phyloP scores from a whole-genome alignment of 2,329 filamentous ascomycete species.

The Fusarium pseudonygamai region DNA sequence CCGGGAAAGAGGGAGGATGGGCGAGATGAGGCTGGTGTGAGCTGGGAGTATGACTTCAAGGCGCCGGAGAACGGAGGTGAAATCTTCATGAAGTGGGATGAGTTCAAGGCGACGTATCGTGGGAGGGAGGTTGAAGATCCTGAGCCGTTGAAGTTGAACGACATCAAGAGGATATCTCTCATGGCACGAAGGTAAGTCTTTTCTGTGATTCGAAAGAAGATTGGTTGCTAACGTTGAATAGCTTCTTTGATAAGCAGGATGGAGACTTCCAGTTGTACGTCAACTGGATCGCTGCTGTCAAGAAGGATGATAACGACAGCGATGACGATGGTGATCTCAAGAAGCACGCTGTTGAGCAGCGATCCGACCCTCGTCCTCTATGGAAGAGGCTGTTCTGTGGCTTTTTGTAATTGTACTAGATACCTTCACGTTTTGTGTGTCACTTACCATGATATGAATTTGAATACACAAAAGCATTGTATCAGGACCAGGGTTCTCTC shows the following conservation, averaged over 20 bases:
- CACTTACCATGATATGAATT: not conserved
- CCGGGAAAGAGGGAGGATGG: constrained; percentile 67
- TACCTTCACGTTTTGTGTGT: not conserved
- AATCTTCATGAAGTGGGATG: constrained; percentile 69
- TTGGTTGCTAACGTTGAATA: constrained; percentile 49
- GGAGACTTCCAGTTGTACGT: constrained; percentile 65
- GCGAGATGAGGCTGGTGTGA: constrained; percentile 75
- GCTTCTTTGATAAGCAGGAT: constrained; percentile 79
- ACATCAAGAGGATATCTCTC: constrained; percentile 74
- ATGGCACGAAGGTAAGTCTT: constrained; percentile 80
- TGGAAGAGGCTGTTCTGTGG: constrained; percentile 45
- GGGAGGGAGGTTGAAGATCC: constrained; percentile 72
- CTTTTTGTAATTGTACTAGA: constrained; percentile 24
- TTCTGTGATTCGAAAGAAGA: not conserved
- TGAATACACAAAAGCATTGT: not conserved
- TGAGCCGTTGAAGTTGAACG: constrained; percentile 64
- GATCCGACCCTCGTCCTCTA: constrained; percentile 17
- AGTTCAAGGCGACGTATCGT: constrained; percentile 77
- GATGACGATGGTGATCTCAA: constrained; percentile 37
- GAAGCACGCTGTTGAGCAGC: constrained; percentile 17
- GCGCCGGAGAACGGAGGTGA: constrained; percentile 43
- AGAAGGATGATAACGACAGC: constrained; percentile 36
- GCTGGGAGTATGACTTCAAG: constrained; percentile 78
- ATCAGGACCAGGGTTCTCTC: not conserved
- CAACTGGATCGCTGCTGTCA: constrained; percentile 43